Conservation (phyloP, 1,284 basidiomycete genomes). For the Thecaphora thlaspeos region DNA sequence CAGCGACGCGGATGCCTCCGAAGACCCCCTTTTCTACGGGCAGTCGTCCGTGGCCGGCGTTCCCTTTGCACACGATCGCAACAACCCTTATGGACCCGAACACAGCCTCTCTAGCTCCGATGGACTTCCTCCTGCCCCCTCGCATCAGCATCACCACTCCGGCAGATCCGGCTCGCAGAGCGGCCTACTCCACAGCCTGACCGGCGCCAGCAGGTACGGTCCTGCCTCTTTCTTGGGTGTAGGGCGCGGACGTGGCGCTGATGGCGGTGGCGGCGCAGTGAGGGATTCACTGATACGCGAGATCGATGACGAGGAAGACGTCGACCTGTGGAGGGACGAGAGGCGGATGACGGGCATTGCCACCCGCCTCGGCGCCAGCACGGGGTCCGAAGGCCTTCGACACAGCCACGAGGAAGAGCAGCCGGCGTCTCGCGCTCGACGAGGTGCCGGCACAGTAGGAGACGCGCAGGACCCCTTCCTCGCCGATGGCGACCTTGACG, state of each 20-base stretch:
- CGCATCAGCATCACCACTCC: neutral
- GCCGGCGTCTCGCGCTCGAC: constrained; percentile 1
- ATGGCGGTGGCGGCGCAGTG: constrained; percentile 10
- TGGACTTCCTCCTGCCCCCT: constrained; percentile 22
- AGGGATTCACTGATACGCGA: constrained; percentile 37
- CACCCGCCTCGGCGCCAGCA: constrained; percentile 20
- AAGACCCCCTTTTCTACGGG: constrained; percentile 36
- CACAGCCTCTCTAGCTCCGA: constrained; percentile 40
- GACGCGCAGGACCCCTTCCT: constrained; percentile 36
- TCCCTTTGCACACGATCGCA: constrained; percentile 25
- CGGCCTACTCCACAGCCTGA: constrained; percentile 31
- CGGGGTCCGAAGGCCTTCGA: constrained; percentile 16
- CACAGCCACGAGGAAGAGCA: constrained; percentile 18
- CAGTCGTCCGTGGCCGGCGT: constrained; percentile 28
- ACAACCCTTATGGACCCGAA: constrained; percentile 31
- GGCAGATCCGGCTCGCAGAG: constrained; percentile 16
- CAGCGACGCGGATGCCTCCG: constrained; percentile 21
- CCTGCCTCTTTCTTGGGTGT: constrained; percentile 25
- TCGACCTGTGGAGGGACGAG: constrained; percentile 39
- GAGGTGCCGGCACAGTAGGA: constrained; percentile 5
- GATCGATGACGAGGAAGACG: constrained; percentile 42
- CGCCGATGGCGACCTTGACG: constrained; percentile 35
- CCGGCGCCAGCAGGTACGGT: constrained; percentile 33
- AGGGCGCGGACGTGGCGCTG: constrained; percentile 4
- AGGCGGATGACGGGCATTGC: constrained; percentile 25